phyloP scores from a whole-genome alignment of 192 early-diverging fungal species.

The Linnemannia zychae region DNA sequence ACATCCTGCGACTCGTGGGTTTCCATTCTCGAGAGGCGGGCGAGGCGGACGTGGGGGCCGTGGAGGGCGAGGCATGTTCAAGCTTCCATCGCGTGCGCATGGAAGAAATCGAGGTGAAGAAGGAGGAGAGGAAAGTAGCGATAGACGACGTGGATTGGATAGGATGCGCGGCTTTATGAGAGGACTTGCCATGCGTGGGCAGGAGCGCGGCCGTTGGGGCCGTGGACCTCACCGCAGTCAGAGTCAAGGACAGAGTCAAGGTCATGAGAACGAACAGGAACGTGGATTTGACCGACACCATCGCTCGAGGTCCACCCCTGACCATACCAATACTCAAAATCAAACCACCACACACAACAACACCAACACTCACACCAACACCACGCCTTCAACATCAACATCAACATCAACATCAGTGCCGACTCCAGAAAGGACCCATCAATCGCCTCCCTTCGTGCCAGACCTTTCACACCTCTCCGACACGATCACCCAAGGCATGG shows the following conservation, averaged over 20 bases:
- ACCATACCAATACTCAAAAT: not conserved
- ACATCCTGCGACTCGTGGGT: not conserved
- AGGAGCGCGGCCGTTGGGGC: not conserved
- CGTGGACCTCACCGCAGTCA: not conserved
- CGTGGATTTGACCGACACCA: not conserved
- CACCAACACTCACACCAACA: not conserved
- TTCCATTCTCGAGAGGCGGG: not conserved
- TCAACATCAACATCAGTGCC: too few species aligned
- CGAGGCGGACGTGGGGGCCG: not conserved
- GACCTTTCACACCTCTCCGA: not conserved
- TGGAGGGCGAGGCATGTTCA: not conserved
- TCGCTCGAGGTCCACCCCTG: not conserved
- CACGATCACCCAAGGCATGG: slow-evolving; percentile 12
- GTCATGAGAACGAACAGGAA: not conserved
- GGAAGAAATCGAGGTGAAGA: not conserved
- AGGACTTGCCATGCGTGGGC: not conserved
- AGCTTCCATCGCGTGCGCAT: not conserved
- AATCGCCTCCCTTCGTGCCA: too few species aligned
- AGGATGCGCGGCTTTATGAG: not conserved
- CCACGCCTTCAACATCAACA: not conserved
- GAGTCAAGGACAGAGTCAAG: not conserved
- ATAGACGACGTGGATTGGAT: not conserved
- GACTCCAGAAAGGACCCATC: too few species aligned
- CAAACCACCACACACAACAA: not conserved
- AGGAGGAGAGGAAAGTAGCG: not conserved